Conservation (phyloP, 179 eudicot species). For the Heliamphora pulchella region DNA sequence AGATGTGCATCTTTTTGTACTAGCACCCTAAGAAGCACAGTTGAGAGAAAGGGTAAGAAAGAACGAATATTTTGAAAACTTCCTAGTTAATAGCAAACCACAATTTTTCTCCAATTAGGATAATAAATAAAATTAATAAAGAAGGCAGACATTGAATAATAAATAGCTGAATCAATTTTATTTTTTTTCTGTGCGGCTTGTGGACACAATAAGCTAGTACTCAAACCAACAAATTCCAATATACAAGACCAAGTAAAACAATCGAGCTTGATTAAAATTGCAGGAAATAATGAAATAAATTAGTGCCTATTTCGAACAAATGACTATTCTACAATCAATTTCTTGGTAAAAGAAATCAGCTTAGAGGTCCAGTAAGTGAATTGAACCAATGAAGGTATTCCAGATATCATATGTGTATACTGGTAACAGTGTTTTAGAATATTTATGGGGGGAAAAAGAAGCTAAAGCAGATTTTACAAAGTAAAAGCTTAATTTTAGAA, state of each 20-base stretch:
- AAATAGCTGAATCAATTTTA: neutral
- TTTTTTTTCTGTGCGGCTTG: neutral
- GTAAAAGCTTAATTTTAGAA: neutral
- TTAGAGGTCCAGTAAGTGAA: slow-evolving; percentile 3
- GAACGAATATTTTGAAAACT: neutral
- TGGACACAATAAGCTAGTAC: neutral
- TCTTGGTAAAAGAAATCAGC: slow-evolving; percentile 1
- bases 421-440: neutral
- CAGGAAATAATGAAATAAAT: neutral
- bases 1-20: slow-evolving; percentile 68
- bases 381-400: neutral
- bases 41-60: slow-evolving; percentile 9
- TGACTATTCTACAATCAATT: neutral
- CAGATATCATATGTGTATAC: neutral
- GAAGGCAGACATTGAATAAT: neutral
- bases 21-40: slow-evolving; percentile 44
- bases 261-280: neutral
- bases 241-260: neutral
- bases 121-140: neutral
- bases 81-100: neutral
- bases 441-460: neutral
- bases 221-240: neutral
- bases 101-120: no score
- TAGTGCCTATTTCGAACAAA: neutral
- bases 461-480: neutral